Conservation (phyloP, 176 grass and related monocot genomes). For the Urochloa ruziziensis region DNA sequence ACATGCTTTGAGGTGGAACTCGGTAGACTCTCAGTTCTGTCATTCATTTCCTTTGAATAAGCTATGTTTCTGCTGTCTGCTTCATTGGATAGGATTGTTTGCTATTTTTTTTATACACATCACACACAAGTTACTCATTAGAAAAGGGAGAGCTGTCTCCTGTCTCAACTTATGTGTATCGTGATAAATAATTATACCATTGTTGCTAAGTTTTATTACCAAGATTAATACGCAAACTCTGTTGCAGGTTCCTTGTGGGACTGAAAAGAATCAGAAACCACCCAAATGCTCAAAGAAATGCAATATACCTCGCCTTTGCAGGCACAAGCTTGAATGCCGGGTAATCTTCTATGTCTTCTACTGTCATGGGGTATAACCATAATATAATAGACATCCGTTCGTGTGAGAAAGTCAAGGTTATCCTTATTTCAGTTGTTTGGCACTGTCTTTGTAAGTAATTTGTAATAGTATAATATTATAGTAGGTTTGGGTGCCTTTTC, state of each 20-base stretch:
- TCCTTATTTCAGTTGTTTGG: slow-evolving; percentile 9
- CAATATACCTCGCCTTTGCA: slow-evolving; percentile 75
- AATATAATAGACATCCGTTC: neutral
- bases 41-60: slow-evolving; percentile 8
- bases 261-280: slow-evolving; percentile 94
- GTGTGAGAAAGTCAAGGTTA: neutral
- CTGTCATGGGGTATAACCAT: neutral
- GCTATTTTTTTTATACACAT: neutral
- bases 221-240: slow-evolving; percentile 23
- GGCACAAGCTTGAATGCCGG: slow-evolving; percentile 72
- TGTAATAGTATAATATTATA: slow-evolving; percentile 12
- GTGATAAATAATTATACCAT: neutral
- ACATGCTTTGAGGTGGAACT: slow-evolving; percentile 85
- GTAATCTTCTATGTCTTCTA: slow-evolving; percentile 37
- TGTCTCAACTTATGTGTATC: neutral
- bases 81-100: slow-evolving; percentile 13
- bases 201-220: neutral
- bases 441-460: neutral
- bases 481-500: slow-evolving; percentile 24
- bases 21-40: slow-evolving; percentile 48
- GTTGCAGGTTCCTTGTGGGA: slow-evolving; percentile 91
- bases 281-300: slow-evolving; percentile 89
- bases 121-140: neutral
- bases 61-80: neutral
- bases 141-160: neutral